A percentile compares a stretch with the other conserved stretches of the same genome.
phyloP scores from a whole-genome alignment of 805 yeast genomes.

The Myxozyma neglecta region DNA sequence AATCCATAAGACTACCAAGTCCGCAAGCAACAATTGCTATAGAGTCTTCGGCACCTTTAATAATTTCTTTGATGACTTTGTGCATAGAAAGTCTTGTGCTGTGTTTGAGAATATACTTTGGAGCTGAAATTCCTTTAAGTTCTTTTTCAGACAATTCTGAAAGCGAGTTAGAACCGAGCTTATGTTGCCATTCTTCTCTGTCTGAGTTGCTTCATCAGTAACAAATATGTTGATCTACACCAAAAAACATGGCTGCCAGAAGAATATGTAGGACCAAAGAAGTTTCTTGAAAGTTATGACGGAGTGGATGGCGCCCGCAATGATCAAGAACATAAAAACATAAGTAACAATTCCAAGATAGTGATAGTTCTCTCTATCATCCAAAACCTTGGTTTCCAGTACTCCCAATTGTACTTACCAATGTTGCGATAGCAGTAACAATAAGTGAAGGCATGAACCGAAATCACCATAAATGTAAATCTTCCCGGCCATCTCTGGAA shows the following conservation, averaged over 20 bases:
- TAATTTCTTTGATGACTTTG: slow-evolving; percentile 1
- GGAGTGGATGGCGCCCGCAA: slow-evolving; percentile 52
- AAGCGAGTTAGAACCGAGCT: background rate
- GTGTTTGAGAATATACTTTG: background rate
- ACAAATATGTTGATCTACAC: slow-evolving; percentile 35
- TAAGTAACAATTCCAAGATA: slow-evolving; percentile 46
- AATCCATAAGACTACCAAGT: slow-evolving; percentile 22
- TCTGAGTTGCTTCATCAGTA: slow-evolving; percentile 17
- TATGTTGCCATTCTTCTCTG: background rate
- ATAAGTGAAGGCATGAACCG: slow-evolving; percentile 61
- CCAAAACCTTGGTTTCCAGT: slow-evolving; percentile 35
- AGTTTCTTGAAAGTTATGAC: slow-evolving; percentile 58
- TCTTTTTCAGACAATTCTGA: slow-evolving; percentile 9
- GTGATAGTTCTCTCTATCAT: slow-evolving; percentile 22
- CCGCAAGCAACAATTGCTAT: slow-evolving; percentile 30
- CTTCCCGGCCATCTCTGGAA: slow-evolving; percentile 68
- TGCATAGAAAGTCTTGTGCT: slow-evolving; percentile 18
- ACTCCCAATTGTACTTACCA: slow-evolving; percentile 38
- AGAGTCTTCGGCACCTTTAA: slow-evolving; percentile 20
- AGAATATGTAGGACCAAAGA: slow-evolving; percentile 58
- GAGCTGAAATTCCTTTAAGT: background rate
- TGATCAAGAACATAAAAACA: slow-evolving; percentile 5
- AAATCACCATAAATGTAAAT: slow-evolving; percentile 47
- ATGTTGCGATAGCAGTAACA: slow-evolving; percentile 42
- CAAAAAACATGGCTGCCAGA: slow-evolving; percentile 52